Conservation (phyloP, 768 basidiomycete genomes). For the Tulasnella calospora region DNA sequence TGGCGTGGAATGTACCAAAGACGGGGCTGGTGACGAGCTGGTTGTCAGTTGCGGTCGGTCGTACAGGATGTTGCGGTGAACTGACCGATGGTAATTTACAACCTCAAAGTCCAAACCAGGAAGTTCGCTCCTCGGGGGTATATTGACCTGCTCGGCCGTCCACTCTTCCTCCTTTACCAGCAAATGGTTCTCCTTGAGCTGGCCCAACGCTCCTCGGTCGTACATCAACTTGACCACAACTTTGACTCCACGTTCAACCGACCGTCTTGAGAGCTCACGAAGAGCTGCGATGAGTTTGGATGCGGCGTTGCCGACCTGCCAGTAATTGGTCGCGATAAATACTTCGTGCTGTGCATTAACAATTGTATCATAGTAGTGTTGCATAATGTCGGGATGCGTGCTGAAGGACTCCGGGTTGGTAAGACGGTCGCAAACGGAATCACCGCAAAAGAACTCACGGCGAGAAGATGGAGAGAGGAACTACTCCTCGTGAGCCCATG, state of each 20-base stretch:
- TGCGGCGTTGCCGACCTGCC: slow-evolving; percentile 51
- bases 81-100: slow-evolving; percentile 48
- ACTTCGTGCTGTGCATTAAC: slow-evolving; percentile 59
- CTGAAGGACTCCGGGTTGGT: slow-evolving; percentile 22
- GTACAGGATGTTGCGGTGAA: slow-evolving; percentile 27
- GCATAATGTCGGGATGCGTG: slow-evolving; percentile 51
- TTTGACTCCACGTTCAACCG: slow-evolving; percentile 40
- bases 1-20: slow-evolving; percentile 66
- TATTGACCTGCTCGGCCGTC: slow-evolving; percentile 41
- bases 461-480: slow-evolving; percentile 59
- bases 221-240: slow-evolving; percentile 63
- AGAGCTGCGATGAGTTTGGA: slow-evolving; percentile 50
- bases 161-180: slow-evolving; percentile 47
- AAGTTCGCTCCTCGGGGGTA: slow-evolving; percentile 54
- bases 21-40: slow-evolving; percentile 40
- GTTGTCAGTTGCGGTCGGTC: slow-evolving; percentile 33
- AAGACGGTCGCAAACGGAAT: neutral
- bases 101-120: slow-evolving; percentile 58
- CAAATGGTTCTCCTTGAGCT: slow-evolving; percentile 47
- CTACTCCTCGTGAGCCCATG: slow-evolving; percentile 57
- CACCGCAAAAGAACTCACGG: slow-evolving; percentile 30
- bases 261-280: slow-evolving; percentile 48
- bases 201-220: slow-evolving; percentile 59
- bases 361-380: slow-evolving; percentile 60
- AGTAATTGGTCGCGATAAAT: slow-evolving; percentile 63